These are phyloP conservation scores for Trichosporon faecale DNA, from an alignment of 1,284 basidiomycete genomes.

Conservation along the genomic window DNA sequence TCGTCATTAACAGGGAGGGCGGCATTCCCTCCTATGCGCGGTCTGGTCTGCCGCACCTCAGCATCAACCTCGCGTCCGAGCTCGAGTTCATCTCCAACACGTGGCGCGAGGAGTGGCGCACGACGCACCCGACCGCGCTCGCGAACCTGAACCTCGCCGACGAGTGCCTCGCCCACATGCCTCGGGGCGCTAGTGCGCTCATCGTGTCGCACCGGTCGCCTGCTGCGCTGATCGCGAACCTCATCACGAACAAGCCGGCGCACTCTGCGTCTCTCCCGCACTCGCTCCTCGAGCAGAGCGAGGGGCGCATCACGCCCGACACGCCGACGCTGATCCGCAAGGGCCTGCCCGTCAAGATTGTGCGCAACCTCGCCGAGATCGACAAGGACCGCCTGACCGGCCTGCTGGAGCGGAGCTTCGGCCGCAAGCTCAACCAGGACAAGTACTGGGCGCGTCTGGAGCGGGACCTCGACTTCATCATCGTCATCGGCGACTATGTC, in stretches of 20 bases:
- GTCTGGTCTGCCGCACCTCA: slow-evolving; percentile 86
- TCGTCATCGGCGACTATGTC: slow-evolving; percentile 92
- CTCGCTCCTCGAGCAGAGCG: slow-evolving; percentile 73
- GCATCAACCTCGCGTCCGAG: slow-evolving; percentile 91
- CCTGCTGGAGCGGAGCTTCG: slow-evolving; percentile 84
- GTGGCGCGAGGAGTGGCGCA: slow-evolving; percentile 73
- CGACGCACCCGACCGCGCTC: slow-evolving; percentile 79
- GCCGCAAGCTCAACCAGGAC: slow-evolving; percentile 66
- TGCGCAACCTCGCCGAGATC: slow-evolving; percentile 62
- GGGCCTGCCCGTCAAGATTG: slow-evolving; percentile 80
- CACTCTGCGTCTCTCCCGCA: slow-evolving; percentile 93
- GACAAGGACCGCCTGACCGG: slow-evolving; percentile 72
- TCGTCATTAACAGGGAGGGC: slow-evolving; percentile 97
- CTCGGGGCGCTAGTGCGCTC: slow-evolving; percentile 83
- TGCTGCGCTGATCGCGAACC: slow-evolving; percentile 89
- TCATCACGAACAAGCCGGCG: slow-evolving; percentile 98
- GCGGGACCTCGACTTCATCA: slow-evolving; percentile 79
- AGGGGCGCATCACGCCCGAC: slow-evolving; percentile 77
- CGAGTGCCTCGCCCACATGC: slow-evolving; percentile 89
- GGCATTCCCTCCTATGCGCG: slow-evolving; percentile 97
- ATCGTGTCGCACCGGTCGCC: slow-evolving; percentile 97
- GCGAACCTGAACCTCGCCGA: slow-evolving; percentile 82
- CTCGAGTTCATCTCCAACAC: slow-evolving; percentile 80
- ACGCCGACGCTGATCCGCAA: slow-evolving; percentile 91
- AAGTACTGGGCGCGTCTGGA: slow-evolving; percentile 78